Evolutionary conservation across 2,329 filamentous ascomycete genomes (phyloP), one percentile per base, ranked within the genome.

Genomic region (Metarhizium humberi): DNA sequence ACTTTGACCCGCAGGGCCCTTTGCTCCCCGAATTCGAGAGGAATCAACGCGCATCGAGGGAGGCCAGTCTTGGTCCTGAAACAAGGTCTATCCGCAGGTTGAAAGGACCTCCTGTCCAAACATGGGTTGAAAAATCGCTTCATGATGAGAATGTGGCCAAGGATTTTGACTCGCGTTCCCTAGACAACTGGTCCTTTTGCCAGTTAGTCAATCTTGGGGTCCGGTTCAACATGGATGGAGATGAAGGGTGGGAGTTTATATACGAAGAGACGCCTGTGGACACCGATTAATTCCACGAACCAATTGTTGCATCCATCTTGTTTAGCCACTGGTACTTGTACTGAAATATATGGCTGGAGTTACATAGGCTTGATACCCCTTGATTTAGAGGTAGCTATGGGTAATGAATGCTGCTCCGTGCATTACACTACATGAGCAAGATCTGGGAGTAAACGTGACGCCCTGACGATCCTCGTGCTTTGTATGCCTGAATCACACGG

Each of bases 21-120:
- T 68, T 85, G 5, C 60, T 79, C 6, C 72, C 74, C 2, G 60
- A 64, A 6, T 73, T 71, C 34, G 74, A 78, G 54, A 65, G 63
- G 2, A 56, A 65, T 5, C 81, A 84, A 62, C 77, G 73, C 52
- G 69, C 68, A 16, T 73, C 73, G 51, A 40, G 60, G 13, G 66
- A 65, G 45, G 65, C 63, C 29, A 66, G 63, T 43, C 61, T 59
- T 7, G 63, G 66, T 10, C 42, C 47, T 6, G 58, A 60, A 5
- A 56, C 61, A n/a, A 58, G 63, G 30, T 64, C 62, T 6, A 6
- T 67, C 13, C 65, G 63, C 30, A 60, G 67, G 29, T 58, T 70
- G 1, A 66, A 57, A 51, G 11, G 55, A 3, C 62, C 13, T 47
- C 56, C 16, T 58, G 59, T 3, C 52, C 45, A 30, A 61, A 8